Base-by-base conservation (phyloP, 2,329 filamentous ascomycete genomes). In the Colletotrichum abscissum region DNA sequence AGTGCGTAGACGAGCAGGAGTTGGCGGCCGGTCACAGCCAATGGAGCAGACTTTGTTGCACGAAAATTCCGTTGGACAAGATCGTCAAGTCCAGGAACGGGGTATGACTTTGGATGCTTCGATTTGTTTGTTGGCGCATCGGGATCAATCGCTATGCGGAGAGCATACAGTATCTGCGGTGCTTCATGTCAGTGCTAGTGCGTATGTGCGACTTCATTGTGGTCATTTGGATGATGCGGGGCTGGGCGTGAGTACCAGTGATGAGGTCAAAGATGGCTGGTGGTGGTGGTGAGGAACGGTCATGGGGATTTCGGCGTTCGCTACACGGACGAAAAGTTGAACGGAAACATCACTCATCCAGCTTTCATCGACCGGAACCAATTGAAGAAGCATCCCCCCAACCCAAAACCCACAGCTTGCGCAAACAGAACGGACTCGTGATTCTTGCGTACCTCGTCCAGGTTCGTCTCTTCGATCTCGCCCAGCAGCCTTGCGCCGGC, bases 1-100 rank as follows among this genome's bases (percentile, higher is more conserved):
- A 92, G 80, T 66, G 86, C 82, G 81, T 92, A 91, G 46, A 92
- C 77, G 9, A 92, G 82, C 0, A 89, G 86, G 14, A 90, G 82
- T 72, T 86, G 81, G 12, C 88, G 86, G 1, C 90, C 89, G 19
- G 84, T 84, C 65, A 92, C 79, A 16, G 86, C 83, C 16, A 92
- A 78, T 1, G 85, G 83, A 0, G 85, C 79, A 0, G 84, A 82
- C 66, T 86, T 86, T 0, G 87, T 88, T 11, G 84, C 82, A 35
- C 84, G 84, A 63, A 88, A 86, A 78, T 90, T 87, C 1, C 81
- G 82, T 8, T 79, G 77, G 42, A 85, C 82, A 26, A 92, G 80
- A 8, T 78, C 79, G 76, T 90, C 84, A 14, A 92, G 83, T 4
- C 80, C 78, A 1, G 82, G 78, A 57, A 91, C 81, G 66, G 82